Evolutionary conservation across 31 red algal genomes (phyloP).

Genomic region (Porphyra umbilicalis): DNA sequence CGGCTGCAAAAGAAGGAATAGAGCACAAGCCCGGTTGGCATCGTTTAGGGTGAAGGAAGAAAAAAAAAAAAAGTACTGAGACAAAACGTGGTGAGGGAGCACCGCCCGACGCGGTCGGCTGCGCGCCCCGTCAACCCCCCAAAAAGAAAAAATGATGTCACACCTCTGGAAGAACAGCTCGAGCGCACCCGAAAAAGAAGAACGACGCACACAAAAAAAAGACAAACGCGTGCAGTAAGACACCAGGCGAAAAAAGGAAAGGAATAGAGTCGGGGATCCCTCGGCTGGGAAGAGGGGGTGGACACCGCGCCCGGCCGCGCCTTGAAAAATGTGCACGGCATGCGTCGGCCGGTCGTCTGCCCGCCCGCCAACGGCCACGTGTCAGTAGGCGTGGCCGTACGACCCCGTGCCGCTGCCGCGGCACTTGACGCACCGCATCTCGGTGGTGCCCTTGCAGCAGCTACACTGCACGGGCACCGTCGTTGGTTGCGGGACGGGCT

Average conservation of each 20-base stretch:
- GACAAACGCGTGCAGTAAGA: not conserved
- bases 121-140: not conserved
- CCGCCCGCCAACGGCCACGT: not conserved
- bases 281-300: no score
- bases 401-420: constrained; percentile 61
- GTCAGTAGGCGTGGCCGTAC: constrained; percentile 53
- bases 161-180: not conserved
- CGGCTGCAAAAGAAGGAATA: not conserved
- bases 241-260: not conserved
- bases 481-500: constrained; percentile 14
- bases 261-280: no score
- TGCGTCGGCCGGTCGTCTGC: not conserved
- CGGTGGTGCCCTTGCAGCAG: constrained; percentile 33
- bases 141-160: not conserved
- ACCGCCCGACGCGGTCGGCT: not conserved
- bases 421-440: constrained; percentile 51
- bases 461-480: constrained; percentile 33
- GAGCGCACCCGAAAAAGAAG: not conserved
- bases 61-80: not conserved
- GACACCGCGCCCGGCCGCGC: no score
- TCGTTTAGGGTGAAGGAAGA: not conserved
- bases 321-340: not conserved
- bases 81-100: not conserved
- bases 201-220: not conserved
- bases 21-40: not conserved